Base-by-base conservation (phyloP, 306 rosid genomes). In the Corylus avellana region DNA sequence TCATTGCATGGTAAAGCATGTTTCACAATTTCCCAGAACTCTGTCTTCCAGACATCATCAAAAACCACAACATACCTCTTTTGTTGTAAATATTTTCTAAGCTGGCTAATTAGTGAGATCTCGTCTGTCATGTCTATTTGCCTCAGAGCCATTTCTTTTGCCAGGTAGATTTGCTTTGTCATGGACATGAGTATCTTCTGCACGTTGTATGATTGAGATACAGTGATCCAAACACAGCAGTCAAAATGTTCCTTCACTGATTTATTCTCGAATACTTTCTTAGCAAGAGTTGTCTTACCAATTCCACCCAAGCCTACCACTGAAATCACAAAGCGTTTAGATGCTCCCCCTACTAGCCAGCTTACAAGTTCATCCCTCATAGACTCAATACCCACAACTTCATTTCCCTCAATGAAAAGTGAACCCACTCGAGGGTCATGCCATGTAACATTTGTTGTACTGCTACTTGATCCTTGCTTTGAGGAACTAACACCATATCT, bases 281-380 rank as follows among this genome's bases (percentile, higher is more conserved):
- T 67, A 47, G 51, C 27, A 67, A 67, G 72, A 67, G 72, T 39
- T 42, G 72, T 67, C 72, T 67, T 67, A 39, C 72, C 50, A 18
- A 67, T 67, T 9, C 29, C 8, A 0, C 72, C 50, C 50, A 67
- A 39, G 12, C 72, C 72, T 39, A 17, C 72, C 50, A 67, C 49
- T 17, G 50, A 67, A 42, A 67, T 67, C 50, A 67, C 50, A 1
- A 2, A 67, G 72, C 16, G 29, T 16, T 6, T 39, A 67, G 50
- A 17, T 39, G 48, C 14, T 10, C 72, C 50, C 10, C 50, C 1
- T 27, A 67, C 49, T 29, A 67, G 39, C 51, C 72, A 67, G 29
- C 50, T 39, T 39, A 67, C 22, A 0, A 67, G 25, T 10, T 39
- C 29, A 39, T 39, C 49, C 72, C 72, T 67, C 9, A 13, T 37